A percentile compares a stretch with the other conserved stretches of the same genome.
phyloP scores from a whole-genome alignment of 2,329 filamentous ascomycete species.

The Ceratocystis eucalypticola region DNA sequence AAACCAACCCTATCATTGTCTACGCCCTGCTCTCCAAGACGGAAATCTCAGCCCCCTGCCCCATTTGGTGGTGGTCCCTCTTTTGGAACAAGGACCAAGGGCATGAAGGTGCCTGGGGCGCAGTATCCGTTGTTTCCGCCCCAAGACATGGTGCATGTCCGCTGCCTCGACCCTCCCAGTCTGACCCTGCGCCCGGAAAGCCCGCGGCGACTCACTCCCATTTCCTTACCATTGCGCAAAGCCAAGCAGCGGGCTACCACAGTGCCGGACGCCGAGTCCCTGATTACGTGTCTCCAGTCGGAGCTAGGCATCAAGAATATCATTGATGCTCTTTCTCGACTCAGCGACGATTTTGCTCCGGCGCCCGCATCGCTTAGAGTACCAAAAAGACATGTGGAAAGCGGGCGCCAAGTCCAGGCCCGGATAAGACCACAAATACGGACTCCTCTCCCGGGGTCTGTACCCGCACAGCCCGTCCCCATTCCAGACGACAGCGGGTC shows the following conservation, averaged over 20 bases:
- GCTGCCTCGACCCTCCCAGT: conserved; percentile 30
- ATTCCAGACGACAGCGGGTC: not conserved
- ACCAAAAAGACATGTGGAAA: conserved; percentile 44
- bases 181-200: not conserved
- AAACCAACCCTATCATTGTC: conserved; percentile 35
- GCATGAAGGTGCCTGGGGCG: conserved; percentile 51
- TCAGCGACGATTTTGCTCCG: conserved; percentile 31
- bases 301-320: conserved; percentile 24
- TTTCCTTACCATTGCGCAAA: conserved; percentile 26
- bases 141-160: conserved; percentile 49
- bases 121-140: conserved; percentile 59
- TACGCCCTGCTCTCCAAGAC: conserved; percentile 38
- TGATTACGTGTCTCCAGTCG: conserved; percentile 27
- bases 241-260: conserved; percentile 37
- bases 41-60: conserved; percentile 25
- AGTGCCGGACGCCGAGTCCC: conserved; percentile 31
- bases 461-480: not conserved
- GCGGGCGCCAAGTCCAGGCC: conserved; percentile 39
- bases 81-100: conserved; percentile 33
- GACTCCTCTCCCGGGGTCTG: conserved; percentile 22
- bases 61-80: conserved; percentile 22
- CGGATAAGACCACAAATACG: conserved; percentile 36
- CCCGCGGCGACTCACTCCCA: not conserved
- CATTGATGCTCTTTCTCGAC: conserved; percentile 24
- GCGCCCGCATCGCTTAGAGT: conserved; percentile 39